Base-by-base conservation (phyloP, 2,329 filamentous ascomycete genomes). In the Xylaria digitata region DNA sequence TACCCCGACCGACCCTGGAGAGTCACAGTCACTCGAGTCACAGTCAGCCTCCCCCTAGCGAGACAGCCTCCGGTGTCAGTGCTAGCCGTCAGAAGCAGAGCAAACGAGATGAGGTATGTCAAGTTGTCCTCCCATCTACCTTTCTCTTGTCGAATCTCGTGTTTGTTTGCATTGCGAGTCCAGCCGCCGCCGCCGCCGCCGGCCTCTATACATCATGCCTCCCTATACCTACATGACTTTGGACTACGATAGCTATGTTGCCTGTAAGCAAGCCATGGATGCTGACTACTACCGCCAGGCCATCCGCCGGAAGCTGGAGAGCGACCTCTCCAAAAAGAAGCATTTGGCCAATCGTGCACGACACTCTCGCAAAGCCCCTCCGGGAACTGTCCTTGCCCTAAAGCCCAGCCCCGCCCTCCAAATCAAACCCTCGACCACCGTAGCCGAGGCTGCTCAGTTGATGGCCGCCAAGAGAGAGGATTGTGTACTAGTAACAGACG, bases 381-480 rank as follows among this genome's bases (percentile, higher is more conserved):
- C 96, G 2, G 96, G 96, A 73, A 97, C 95, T 63, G 96, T 99
- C 67, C 91, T 99, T 68, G 93, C 96, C 75, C 87, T 99, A 70
- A 96, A 96, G 82, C 96, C 96, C 61, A 97, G 94, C 79, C 93
- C 92, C 75, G 96, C 96, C 50, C 90, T 99, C 19, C 96, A 99
- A 84, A 98, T 99, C 82, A 98, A 98, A 83, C 96, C 96, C 59
- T 88, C 86, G 71, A 97, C 94, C 30, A 97, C 93, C 56, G 95
- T 99, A 63, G 91, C 96, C 70, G 96, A 99, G 82, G 96, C 96
- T 55, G 96, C 96, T 46, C 96, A 99, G 84, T 85, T 99, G 77
- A 99, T 99, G 96, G 96, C 96, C 63, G 96, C 96, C 57, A 99
- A 99, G 86, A 88, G 96, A 75, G 96, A 99, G 81, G 96, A 99